Evolutionary conservation across 2,329 filamentous ascomycete species (phyloP).

Genomic region (Venturia aucupariae): DNA sequence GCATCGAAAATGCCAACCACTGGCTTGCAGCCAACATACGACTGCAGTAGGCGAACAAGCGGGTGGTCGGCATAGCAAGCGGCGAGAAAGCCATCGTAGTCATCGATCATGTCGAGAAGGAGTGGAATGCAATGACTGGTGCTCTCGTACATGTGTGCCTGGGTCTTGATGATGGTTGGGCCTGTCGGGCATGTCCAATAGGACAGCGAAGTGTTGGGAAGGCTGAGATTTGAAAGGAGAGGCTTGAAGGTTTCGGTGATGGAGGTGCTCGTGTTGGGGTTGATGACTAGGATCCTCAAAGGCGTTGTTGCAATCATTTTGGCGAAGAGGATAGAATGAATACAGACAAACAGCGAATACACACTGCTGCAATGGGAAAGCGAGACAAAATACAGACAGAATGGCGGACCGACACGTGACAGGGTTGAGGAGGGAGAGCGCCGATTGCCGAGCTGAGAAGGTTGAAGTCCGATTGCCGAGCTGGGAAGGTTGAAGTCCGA

Average conservation of each 20-base stretch:
- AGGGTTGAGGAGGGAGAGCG: not conserved
- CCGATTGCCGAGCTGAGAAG: not conserved
- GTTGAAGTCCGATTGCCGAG: not conserved
- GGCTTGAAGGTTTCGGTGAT: conserved; percentile 48
- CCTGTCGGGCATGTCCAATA: conserved; percentile 12
- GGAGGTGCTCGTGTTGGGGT: conserved; percentile 64
- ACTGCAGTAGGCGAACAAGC: conserved; percentile 54
- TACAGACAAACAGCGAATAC: not conserved
- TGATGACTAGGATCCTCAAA: conserved; percentile 55
- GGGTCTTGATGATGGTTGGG: conserved; percentile 70
- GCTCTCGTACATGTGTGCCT: conserved; percentile 56
- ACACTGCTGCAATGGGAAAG: not conserved
- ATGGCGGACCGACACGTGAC: not conserved
- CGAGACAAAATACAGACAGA: not conserved
- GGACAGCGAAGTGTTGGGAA: conserved; percentile 1
- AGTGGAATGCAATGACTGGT: conserved; percentile 51
- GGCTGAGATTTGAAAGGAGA: not conserved
- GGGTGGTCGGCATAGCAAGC: conserved; percentile 85
- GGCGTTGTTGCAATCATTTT: conserved; percentile 6
- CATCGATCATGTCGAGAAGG: conserved; percentile 34
- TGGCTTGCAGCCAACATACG: conserved; percentile 38
- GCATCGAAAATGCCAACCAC: conserved; percentile 85
- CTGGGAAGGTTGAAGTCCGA: no score
- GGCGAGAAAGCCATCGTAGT: conserved; percentile 67
- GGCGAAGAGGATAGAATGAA: not conserved